Base-by-base conservation (phyloP, 2,329 filamentous ascomycete species). In the Monosporascus sp. region DNA sequence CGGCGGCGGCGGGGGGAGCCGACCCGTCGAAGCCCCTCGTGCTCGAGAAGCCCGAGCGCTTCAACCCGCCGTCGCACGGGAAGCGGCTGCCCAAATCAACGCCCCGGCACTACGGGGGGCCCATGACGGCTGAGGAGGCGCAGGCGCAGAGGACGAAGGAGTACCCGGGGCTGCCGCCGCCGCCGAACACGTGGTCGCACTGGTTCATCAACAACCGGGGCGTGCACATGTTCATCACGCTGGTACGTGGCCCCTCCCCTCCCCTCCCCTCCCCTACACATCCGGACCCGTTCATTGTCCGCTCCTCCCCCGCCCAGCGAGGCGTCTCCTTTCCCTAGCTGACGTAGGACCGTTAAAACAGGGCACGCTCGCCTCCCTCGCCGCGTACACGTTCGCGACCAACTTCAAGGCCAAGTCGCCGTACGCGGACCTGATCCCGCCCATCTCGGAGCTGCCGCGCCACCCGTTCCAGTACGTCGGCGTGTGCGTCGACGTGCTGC, bases 11-110 rank as follows among this genome's bases (percentile, higher is more conserved):
- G 2, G 49, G 53, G 2, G 49, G 53, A 14, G 56, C 46, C 49
- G 59, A 64, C 58, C 62, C 62, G 54, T 73, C 71, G 58, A 88
- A 87, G 65, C 81, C 83, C 37, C 79, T 86, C 57, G 81, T 91
- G 5, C 85, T 99, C 59, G 89, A 89, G 63, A 91, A 97, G 72
- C 93, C 93, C 24, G 81, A 88, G 65, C 88, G 87, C 69, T 97
- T 96, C 78, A 89, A 89, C 48, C 93, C 94, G 2, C 94, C 94
- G 0, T 97, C 93, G 0, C 94, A 97, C 70, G 87, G 88, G 14
- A 77, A 88, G 22, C 79, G 88, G 7, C 79, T 91, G 35, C 77
- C 80, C 71, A 70, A 50, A 22, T 65, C 66, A 26, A 69, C 75
- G 7, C 85, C 86, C 31, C 78, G 80, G 63, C 84, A 87, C 70